A percentile compares a stretch with the other conserved stretches of the same genome.
phyloP scores from a whole-genome alignment of 2,329 filamentous ascomycete genomes.

The Blumeria hordei region DNA sequence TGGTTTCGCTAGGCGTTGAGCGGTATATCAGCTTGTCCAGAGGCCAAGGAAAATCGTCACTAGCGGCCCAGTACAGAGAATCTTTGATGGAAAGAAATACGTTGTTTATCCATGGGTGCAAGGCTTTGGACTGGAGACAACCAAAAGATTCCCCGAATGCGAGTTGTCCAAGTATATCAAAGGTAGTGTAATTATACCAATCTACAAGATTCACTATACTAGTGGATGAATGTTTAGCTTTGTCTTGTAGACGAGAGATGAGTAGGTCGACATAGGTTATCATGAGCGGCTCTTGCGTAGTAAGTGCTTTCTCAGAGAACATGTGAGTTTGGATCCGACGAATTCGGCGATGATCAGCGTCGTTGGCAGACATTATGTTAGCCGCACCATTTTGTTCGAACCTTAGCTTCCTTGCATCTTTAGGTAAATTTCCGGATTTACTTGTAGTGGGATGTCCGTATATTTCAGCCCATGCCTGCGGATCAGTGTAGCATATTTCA shows the following conservation, averaged over 20 bases:
- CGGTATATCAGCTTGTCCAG: neutral
- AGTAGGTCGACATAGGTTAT: constrained; percentile 3
- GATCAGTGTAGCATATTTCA: neutral
- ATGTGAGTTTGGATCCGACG: constrained; percentile 12
- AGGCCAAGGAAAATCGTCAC: neutral
- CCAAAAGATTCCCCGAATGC: constrained; percentile 20
- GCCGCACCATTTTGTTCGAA: neutral
- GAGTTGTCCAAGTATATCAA: constrained; percentile 20
- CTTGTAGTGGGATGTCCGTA: neutral
- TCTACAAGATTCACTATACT: neutral
- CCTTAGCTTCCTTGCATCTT: neutral
- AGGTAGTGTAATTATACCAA: constrained; percentile 16
- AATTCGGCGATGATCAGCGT: constrained; percentile 11
- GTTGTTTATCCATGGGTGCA: constrained; percentile 8
- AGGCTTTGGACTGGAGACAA: constrained; percentile 11
- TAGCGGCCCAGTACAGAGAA: neutral
- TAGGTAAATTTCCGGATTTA: neutral
- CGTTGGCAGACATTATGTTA: neutral
- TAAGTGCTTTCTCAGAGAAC: constrained; percentile 15
- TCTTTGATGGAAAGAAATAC: neutral
- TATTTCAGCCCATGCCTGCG: constrained; percentile 1
- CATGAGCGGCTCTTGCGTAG: constrained; percentile 12
- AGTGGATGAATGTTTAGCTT: neutral
- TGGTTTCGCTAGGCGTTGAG: neutral
- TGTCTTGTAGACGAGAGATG: constrained; percentile 11